Evolutionary conservation across 23 red algal genomes (phyloP), one percentile per base, ranked within the genome.

Genomic region (Gracilaria domingensis): DNA sequence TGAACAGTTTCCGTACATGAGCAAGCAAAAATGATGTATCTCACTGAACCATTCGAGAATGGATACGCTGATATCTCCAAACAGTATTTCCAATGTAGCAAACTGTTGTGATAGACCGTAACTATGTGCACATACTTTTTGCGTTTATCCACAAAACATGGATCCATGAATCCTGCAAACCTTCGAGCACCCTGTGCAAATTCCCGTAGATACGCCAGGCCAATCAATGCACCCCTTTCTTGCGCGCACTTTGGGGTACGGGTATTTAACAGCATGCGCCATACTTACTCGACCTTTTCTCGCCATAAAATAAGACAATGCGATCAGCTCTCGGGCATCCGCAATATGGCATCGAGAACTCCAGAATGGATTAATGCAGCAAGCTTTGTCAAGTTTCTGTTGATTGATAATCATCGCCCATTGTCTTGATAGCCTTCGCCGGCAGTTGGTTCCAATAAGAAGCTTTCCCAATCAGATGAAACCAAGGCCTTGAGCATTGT

Each of bases 331-430:
- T 14, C 14, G 62, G 7, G 62, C 62, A 67, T 67, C 62, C 26
- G 5, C 14, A 67, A 67, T 67, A 36, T 67, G 62, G 14, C 62
- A 67, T 67, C 34, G 7, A 67, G 62, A 30, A 67, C 62, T 67
- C 62, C 62, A 36, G 62, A 67, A 67, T 67, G 62, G 34, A 67
- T 14, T 36, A 36, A 11, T 33, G 62, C 14, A 67, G 62, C 62
- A 5, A 67, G 62, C 62, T 67, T 67, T 67, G 62, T 36, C 11
- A 67, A 8, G 34, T 67, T 67, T 14, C 34, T 67, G 62, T 67
- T 67, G 5, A 67, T 36, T 5, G 62, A 67, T 14, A 67, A 36
- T 36, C 62, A 67, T 67, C 62, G 26, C 62, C 62, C 28, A 67
- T 14, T 9, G 62, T 67, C 14, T 67, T 67, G 14, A 67, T 67